A percentile compares a stretch with the other conserved stretches of the same genome.
phyloP scores from a whole-genome alignment of 208 protist genomes.

The Leishmania guyanensis region DNA sequence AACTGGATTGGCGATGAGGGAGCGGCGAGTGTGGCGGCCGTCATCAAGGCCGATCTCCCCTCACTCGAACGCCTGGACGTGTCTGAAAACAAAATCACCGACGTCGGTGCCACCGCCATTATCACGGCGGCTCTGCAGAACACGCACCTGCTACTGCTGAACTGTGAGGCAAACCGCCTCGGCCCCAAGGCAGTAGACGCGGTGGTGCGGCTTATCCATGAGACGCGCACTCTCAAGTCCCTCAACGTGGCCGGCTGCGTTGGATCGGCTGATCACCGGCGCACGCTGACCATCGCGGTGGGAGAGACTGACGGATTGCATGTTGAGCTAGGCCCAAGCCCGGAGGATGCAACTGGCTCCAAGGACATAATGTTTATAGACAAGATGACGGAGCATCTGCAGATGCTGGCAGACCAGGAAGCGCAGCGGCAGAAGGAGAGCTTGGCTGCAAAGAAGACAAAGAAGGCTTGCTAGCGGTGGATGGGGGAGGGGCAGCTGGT shows the following conservation, averaged over 20 bases:
- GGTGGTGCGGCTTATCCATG: slow-evolving; percentile 49
- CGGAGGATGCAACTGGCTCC: slow-evolving; percentile 26
- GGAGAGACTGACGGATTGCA: slow-evolving; percentile 74
- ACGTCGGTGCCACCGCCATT: slow-evolving; percentile 53
- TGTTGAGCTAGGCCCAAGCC: slow-evolving; percentile 66
- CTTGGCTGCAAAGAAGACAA: slow-evolving; percentile 22
- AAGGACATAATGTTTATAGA: slow-evolving; percentile 26
- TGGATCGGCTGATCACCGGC: slow-evolving; percentile 51
- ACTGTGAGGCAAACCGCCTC: slow-evolving; percentile 64
- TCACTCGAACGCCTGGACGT: slow-evolving; percentile 63
- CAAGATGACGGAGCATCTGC: slow-evolving; percentile 72
- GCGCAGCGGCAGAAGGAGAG: slow-evolving; percentile 56
- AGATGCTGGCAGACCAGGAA: slow-evolving; percentile 68
- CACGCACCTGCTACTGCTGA: slow-evolving; percentile 55
- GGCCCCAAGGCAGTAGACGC: slow-evolving; percentile 56
- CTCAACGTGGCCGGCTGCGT: slow-evolving; percentile 75
- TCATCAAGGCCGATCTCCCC: slow-evolving; percentile 66
- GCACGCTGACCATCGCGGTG: slow-evolving; percentile 55
- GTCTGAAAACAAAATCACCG: slow-evolving; percentile 76
- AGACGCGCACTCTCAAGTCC: slow-evolving; percentile 68
- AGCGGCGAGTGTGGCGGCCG: slow-evolving; percentile 58
- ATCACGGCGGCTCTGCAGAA: slow-evolving; percentile 63
- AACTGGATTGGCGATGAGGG: slow-evolving; percentile 87
- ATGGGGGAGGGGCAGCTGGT: background rate
- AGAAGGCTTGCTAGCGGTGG: slow-evolving; percentile 14